Percentiles rank a stretch among this genome's conserved stretches.
These are phyloP conservation scores for Blastobotrys malaysiensis DNA, from an alignment of 1,139 yeast species.

Conservation along the genomic window DNA sequence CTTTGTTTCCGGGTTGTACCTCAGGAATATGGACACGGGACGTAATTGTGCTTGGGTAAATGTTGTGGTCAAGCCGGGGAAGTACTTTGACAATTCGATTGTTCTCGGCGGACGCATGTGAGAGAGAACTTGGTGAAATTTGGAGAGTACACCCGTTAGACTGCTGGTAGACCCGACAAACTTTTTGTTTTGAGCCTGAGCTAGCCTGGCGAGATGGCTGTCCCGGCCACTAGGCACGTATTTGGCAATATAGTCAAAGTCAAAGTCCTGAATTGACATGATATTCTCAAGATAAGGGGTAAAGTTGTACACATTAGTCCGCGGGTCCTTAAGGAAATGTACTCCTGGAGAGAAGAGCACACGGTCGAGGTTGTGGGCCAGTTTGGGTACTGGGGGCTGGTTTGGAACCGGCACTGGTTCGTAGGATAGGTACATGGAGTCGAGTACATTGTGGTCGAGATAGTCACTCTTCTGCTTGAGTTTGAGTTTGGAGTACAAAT, in stretches of 20 bases:
- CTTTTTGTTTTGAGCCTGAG: slow-evolving; percentile 38
- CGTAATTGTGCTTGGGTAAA: slow-evolving; percentile 37
- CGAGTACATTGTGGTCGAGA: neutral
- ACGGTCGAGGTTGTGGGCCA: slow-evolving; percentile 61
- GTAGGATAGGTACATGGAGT: slow-evolving; percentile 13
- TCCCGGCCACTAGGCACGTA: slow-evolving; percentile 72
- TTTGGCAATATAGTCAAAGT: slow-evolving; percentile 50
- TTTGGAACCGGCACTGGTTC: slow-evolving; percentile 19
- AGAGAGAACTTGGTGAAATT: slow-evolving; percentile 65
- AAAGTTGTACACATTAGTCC: slow-evolving; percentile 70
- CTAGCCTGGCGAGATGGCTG: slow-evolving; percentile 43
- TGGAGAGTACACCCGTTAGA: slow-evolving; percentile 69
- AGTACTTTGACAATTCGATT: slow-evolving; percentile 41
- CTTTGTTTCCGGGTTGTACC: slow-evolving; percentile 33
- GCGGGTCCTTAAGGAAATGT: slow-evolving; percentile 70
- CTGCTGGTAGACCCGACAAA: slow-evolving; percentile 85
- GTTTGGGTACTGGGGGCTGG: slow-evolving; percentile 37
- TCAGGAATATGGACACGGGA: slow-evolving; percentile 42
- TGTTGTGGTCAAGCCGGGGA: slow-evolving; percentile 30
- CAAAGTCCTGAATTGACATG: slow-evolving; percentile 62
- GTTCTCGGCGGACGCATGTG: slow-evolving; percentile 51
- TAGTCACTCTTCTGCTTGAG: neutral
- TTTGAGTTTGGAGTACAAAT: neutral
- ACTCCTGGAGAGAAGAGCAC: slow-evolving; percentile 80
- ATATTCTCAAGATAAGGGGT: slow-evolving; percentile 56